Evolutionary conservation across 352 stramenopile species (phyloP).

Genomic region (Pythium graminicola): DNA sequence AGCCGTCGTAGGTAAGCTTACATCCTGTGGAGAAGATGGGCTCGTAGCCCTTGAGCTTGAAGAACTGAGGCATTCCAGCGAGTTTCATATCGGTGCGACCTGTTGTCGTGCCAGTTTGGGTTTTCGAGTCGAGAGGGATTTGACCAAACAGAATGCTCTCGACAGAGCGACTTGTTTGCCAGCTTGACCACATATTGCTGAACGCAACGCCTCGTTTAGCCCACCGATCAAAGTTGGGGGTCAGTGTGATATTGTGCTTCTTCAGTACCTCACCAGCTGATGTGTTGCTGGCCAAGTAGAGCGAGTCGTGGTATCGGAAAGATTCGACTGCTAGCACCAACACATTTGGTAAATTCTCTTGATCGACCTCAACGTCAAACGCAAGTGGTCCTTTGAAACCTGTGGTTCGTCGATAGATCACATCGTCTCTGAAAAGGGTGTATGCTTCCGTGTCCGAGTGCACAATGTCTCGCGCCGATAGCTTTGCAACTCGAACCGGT

Average conservation of each 20-base stretch:
- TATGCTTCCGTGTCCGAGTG: constrained; percentile 6
- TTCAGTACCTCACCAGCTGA: constrained; percentile 32
- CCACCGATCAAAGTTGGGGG: constrained; percentile 58
- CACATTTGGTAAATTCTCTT: constrained; percentile 42
- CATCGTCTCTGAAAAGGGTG: neutral
- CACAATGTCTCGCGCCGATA: constrained; percentile 33
- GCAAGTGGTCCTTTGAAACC: constrained; percentile 46
- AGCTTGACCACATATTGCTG: constrained; percentile 58
- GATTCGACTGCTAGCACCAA: constrained; percentile 62
- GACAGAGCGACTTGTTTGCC: constrained; percentile 60
- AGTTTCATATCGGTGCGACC: constrained; percentile 32
- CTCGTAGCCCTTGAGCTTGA: constrained; percentile 52
- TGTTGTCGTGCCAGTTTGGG: constrained; percentile 38
- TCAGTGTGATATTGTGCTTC: constrained; percentile 40
- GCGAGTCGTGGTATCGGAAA: constrained; percentile 20
- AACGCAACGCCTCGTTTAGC: constrained; percentile 41
- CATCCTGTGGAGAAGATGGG: constrained; percentile 55
- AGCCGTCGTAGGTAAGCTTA: constrained; percentile 55
- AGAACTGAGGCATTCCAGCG: constrained; percentile 48
- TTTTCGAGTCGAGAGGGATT: constrained; percentile 54
- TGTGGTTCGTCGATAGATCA: constrained; percentile 39
- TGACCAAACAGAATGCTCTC: constrained; percentile 61
- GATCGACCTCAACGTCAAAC: constrained; percentile 44
- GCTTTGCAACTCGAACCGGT: constrained; percentile 33
- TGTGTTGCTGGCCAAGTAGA: constrained; percentile 23